These are phyloP conservation scores for Neonectria coccinea DNA, from an alignment of 2,329 filamentous ascomycete species.

Conservation along the genomic window DNA sequence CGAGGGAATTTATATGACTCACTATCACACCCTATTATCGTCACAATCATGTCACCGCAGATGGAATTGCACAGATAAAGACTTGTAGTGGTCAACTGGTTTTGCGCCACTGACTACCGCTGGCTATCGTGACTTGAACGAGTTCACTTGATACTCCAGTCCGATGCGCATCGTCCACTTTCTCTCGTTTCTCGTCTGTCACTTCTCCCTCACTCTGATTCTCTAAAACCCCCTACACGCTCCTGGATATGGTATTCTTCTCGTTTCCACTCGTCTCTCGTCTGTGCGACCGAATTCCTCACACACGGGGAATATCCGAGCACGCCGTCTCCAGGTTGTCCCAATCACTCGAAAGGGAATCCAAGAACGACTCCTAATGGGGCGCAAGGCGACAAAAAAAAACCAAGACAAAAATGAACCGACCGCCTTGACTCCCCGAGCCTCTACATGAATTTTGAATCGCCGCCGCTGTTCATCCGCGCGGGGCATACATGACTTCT, in stretches of 20 bases:
- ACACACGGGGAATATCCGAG: slow-evolving; percentile 38
- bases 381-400: slow-evolving; percentile 38
- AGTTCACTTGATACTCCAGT: slow-evolving; percentile 52
- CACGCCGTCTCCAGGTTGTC: slow-evolving; percentile 40
- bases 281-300: slow-evolving; percentile 34
- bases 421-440: slow-evolving; percentile 54
- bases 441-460: slow-evolving; percentile 58
- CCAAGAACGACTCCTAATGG: slow-evolving; percentile 41
- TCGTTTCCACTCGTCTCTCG: slow-evolving; percentile 19
- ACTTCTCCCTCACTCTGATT: slow-evolving; percentile 22
- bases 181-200: slow-evolving; percentile 33
- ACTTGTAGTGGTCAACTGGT: slow-evolving; percentile 30
- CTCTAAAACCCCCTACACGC: slow-evolving; percentile 46
- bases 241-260: slow-evolving; percentile 41
- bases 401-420: slow-evolving; percentile 42
- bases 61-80: neutral
- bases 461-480: slow-evolving; percentile 50
- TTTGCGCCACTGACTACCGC: slow-evolving; percentile 31
- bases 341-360: slow-evolving; percentile 53
- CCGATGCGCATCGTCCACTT: slow-evolving; percentile 34
- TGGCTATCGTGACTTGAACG: slow-evolving; percentile 36
- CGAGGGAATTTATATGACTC: neutral
- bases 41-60: neutral
- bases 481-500: slow-evolving; percentile 56
- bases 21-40: neutral